A percentile compares a stretch with the other conserved stretches of the same genome.
Evolutionary conservation across 305 asterid genomes (phyloP).

Genomic region (Solanum chacoense): DNA sequence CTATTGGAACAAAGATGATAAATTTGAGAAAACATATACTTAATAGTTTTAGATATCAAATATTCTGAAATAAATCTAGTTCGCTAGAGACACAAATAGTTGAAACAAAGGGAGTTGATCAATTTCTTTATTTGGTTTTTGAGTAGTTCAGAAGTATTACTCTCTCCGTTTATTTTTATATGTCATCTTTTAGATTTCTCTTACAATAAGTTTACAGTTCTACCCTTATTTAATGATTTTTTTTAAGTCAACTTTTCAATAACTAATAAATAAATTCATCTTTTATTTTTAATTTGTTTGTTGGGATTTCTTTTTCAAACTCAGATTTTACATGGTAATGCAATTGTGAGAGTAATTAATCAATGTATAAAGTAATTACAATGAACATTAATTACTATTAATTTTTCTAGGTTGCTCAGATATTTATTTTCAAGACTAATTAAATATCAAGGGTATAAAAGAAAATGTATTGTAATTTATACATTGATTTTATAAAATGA

Average conservation of each 20-base stretch:
- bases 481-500: neutral
- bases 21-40: neutral
- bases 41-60: neutral
- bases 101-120: neutral
- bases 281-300: neutral
- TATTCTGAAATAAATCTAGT: neutral
- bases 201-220: too few relatives aligned
- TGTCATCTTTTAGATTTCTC: too few relatives aligned
- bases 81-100: neutral
- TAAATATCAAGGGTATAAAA: too few relatives aligned
- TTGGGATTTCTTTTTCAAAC: too few relatives aligned
- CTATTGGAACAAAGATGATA: neutral
- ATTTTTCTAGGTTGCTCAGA: neutral
- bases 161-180: too few relatives aligned
- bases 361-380: neutral
- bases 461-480: too few relatives aligned
- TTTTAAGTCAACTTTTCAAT: too few relatives aligned
- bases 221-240: fast-evolving
- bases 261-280: neutral
- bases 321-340: neutral
- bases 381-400: too few relatives aligned
- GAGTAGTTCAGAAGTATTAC: neutral
- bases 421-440: neutral
- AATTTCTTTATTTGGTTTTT: neutral
- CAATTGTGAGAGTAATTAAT: neutral